These are phyloP conservation scores for Fomes fomentarius DNA, from an alignment of 1,284 basidiomycete genomes.

Conservation along the genomic window DNA sequence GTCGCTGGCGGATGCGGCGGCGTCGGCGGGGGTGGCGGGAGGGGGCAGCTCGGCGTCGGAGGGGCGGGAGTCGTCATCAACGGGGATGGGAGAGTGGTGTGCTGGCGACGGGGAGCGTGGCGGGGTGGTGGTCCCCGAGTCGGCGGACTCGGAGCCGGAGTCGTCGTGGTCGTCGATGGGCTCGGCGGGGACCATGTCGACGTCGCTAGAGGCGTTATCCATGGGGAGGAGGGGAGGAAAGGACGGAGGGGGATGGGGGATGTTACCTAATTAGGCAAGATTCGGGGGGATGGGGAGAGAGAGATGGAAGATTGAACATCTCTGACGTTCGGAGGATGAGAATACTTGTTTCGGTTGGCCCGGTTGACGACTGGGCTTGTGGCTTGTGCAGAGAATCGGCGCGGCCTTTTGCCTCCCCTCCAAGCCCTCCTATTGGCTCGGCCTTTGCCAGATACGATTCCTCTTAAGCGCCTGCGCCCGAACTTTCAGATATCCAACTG, in stretches of 20 bases:
- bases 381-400: constrained; percentile 29
- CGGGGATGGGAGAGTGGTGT: constrained; percentile 31
- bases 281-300: constrained; percentile 30
- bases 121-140: constrained; percentile 15
- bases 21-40: constrained; percentile 9
- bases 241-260: constrained; percentile 24
- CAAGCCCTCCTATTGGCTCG: constrained; percentile 34
- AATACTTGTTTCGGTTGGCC: constrained; percentile 26
- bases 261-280: constrained; percentile 35
- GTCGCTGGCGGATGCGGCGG: constrained; percentile 8
- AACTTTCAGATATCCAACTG: not conserved
- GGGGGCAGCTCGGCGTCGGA: constrained; percentile 17
- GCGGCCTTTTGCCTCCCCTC: constrained; percentile 24
- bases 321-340: constrained; percentile 19
- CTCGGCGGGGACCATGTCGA: constrained; percentile 24
- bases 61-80: constrained; percentile 27
- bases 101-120: constrained; percentile 31
- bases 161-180: constrained; percentile 21
- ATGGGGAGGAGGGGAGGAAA: constrained; percentile 16
- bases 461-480: constrained; percentile 10
- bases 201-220: constrained; percentile 26
- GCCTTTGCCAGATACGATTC: constrained; percentile 38
- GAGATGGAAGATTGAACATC: constrained; percentile 25
- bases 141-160: constrained; percentile 14
- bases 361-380: constrained; percentile 28